A percentile compares a stretch with the other conserved stretches of the same genome.
Evolutionary conservation across 805 yeast genomes (phyloP).

Genomic region (Scheffersomyces ergatensis): DNA sequence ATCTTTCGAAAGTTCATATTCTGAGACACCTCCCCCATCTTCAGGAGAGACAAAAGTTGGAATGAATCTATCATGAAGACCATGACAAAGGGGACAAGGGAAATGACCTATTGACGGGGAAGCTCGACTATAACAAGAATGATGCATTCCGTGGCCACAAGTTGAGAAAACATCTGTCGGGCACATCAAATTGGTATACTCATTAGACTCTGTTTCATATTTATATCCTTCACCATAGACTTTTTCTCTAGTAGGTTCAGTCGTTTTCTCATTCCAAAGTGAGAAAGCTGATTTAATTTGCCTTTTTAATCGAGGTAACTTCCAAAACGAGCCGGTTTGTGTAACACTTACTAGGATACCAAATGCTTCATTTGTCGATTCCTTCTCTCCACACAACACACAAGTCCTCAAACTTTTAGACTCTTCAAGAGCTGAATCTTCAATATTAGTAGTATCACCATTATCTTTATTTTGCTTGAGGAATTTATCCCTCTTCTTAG

Average conservation of each 20-base stretch:
- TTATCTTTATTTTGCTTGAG: conserved; percentile 30
- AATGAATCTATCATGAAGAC: conserved; percentile 41
- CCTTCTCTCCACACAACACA: conserved; percentile 59
- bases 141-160: conserved; percentile 57
- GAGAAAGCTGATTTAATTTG: conserved; percentile 18
- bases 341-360: conserved; percentile 57
- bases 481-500: conserved; percentile 49
- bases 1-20: conserved; percentile 6
- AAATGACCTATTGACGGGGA: conserved; percentile 22
- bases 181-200: conserved; percentile 10
- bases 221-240: conserved; percentile 19
- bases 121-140: conserved; percentile 36
- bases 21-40: conserved; percentile 14
- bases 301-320: conserved; percentile 27
- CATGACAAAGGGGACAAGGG: conserved; percentile 52
- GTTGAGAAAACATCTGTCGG: conserved; percentile 33
- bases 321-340: conserved; percentile 50
- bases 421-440: conserved; percentile 6
- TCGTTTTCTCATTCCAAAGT: conserved; percentile 19
- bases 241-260: background rate
- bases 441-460: conserved; percentile 3
- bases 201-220: conserved; percentile 11
- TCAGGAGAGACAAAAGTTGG: conserved; percentile 37
- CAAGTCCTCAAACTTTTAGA: conserved; percentile 37
- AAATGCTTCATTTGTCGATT: conserved; percentile 43